phyloP scores from a whole-genome alignment of 2,329 filamentous ascomycete species.

The Fusarium sp. region DNA sequence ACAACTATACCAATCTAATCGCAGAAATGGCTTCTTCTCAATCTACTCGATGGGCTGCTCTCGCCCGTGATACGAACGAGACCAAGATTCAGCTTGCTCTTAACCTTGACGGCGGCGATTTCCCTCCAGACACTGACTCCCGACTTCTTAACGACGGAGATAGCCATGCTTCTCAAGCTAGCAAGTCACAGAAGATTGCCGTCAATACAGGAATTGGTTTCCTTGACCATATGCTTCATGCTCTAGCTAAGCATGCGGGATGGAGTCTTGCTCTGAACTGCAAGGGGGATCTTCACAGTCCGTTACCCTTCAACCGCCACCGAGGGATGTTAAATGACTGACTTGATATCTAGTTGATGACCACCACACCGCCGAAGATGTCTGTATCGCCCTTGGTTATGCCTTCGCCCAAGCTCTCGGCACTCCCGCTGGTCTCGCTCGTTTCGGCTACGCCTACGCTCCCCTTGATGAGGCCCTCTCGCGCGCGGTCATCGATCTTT shows the following conservation, averaged over 20 bases:
- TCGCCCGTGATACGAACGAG: slow-evolving; percentile 95
- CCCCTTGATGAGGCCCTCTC: slow-evolving; percentile 96
- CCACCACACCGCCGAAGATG: slow-evolving; percentile 97
- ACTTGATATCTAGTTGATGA: slow-evolving; percentile 78
- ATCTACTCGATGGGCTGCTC: slow-evolving; percentile 73
- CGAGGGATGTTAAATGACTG: slow-evolving; percentile 8
- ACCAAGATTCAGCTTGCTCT: slow-evolving; percentile 95
- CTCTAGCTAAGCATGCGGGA: slow-evolving; percentile 92
- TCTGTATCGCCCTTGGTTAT: slow-evolving; percentile 87
- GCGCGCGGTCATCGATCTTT: slow-evolving; percentile 92
- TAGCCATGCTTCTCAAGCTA: slow-evolving; percentile 84
- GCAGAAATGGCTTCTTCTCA: slow-evolving; percentile 42
- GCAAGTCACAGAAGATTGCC: slow-evolving; percentile 84
- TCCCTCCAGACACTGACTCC: slow-evolving; percentile 72
- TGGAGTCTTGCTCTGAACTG: slow-evolving; percentile 89
- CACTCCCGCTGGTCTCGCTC: slow-evolving; percentile 80
- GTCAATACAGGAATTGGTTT: slow-evolving; percentile 96
- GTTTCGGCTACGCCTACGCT: slow-evolving; percentile 91
- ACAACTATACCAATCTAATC: slow-evolving; percentile 24
- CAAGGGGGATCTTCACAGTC: slow-evolving; percentile 91
- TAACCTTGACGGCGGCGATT: slow-evolving; percentile 89
- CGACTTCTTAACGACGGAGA: slow-evolving; percentile 62
- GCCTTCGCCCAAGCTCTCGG: slow-evolving; percentile 86
- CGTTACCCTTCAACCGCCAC: slow-evolving; percentile 47
- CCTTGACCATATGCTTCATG: slow-evolving; percentile 98